Conservation (phyloP, 768 basidiomycete species). For the Tremella fuciformis region DNA sequence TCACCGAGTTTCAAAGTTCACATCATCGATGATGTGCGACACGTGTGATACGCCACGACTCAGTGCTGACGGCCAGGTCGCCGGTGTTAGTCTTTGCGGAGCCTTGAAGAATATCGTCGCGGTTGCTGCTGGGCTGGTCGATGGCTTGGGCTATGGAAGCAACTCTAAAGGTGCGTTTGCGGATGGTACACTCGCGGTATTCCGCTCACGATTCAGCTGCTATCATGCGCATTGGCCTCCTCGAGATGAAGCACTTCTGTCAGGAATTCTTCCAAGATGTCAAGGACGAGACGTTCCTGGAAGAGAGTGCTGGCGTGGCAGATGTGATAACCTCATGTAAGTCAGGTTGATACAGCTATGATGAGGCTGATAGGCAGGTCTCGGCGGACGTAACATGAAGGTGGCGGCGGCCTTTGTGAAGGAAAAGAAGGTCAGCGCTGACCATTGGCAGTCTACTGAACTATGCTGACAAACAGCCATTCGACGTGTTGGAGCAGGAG, state of each 20-base stretch:
- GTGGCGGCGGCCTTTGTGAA: slow-evolving; percentile 54
- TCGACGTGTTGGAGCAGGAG: slow-evolving; percentile 55
- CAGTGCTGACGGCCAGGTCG: slow-evolving; percentile 32
- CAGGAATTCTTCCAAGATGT: slow-evolving; percentile 55
- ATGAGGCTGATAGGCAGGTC: slow-evolving; percentile 25
- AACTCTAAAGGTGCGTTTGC: slow-evolving; percentile 52
- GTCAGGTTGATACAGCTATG: slow-evolving; percentile 12
- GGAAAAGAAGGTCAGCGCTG: slow-evolving; percentile 52
- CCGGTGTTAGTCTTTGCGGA: slow-evolving; percentile 56
- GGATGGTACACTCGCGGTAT: background rate
- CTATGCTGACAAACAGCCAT: slow-evolving; percentile 41
- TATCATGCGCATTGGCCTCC: slow-evolving; percentile 56
- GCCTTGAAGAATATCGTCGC: slow-evolving; percentile 58
- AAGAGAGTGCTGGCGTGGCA: slow-evolving; percentile 55
- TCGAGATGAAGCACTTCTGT: slow-evolving; percentile 57
- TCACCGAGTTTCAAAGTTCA: slow-evolving; percentile 54
- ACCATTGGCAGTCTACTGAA: background rate
- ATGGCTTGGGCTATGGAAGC: slow-evolving; percentile 55
- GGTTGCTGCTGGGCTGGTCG: slow-evolving; percentile 56
- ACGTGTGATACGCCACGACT: slow-evolving; percentile 5
- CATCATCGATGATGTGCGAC: slow-evolving; percentile 53
- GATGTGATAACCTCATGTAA: slow-evolving; percentile 57
- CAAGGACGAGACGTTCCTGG: slow-evolving; percentile 54
- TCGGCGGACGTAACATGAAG: slow-evolving; percentile 49
- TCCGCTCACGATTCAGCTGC: slow-evolving; percentile 48